Conservation (phyloP, 2,329 filamentous ascomycete species). For the Thyridium curvatum region DNA sequence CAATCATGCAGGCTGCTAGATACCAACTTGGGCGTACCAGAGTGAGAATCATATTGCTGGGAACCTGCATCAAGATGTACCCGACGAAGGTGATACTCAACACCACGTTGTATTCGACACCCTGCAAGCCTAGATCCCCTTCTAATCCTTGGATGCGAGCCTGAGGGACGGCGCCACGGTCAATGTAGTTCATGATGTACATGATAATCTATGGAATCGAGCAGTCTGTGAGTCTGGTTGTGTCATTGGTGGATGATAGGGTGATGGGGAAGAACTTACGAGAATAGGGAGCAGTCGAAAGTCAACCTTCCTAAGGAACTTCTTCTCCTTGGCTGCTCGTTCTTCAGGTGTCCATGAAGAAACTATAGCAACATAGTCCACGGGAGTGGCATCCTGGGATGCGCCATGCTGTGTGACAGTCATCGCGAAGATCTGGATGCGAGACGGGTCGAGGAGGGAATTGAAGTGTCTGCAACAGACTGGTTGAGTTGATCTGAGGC, state of each 20-base stretch:
- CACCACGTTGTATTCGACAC: constrained; percentile 29
- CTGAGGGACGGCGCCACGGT: constrained; percentile 20
- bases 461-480: too few species aligned
- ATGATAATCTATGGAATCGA: constrained; percentile 29
- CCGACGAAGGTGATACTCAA: constrained; percentile 26
- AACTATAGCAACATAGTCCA: constrained; percentile 13
- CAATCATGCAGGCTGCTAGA: constrained; percentile 14
- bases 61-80: constrained; percentile 31
- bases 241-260: too few species aligned
- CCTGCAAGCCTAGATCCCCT: constrained; percentile 30
- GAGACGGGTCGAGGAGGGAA: too few species aligned
- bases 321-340: constrained; percentile 37
- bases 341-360: constrained; percentile 24
- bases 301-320: constrained; percentile 52
- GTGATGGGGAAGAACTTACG: constrained; percentile 20
- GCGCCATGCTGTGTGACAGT: too few species aligned
- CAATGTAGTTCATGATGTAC: constrained; percentile 58
- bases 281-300: constrained; percentile 49
- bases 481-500: too few species aligned
- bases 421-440: too few species aligned
- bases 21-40: constrained; percentile 37
- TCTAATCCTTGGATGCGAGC: constrained; percentile 37
- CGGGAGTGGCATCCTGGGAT: neutral
- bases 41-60: constrained; percentile 38
- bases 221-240: neutral